Evolutionary conservation across 768 basidiomycete species (phyloP).

Genomic region (Podaxis sp.): DNA sequence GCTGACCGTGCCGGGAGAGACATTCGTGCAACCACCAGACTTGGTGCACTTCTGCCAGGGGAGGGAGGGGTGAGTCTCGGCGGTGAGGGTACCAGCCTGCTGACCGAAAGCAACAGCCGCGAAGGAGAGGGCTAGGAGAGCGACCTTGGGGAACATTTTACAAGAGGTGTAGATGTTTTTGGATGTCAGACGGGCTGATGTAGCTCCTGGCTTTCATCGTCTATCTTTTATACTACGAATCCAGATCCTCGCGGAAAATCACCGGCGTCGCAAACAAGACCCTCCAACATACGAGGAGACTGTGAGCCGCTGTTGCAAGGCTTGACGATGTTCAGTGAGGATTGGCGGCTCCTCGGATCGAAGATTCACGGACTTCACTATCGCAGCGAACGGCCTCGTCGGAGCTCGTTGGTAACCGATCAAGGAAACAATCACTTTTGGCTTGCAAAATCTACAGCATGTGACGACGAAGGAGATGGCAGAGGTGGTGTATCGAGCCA

Average conservation of each 20-base stretch:
- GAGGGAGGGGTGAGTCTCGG: conserved; percentile 44
- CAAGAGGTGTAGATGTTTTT: neutral
- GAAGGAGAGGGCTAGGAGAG: conserved; percentile 28
- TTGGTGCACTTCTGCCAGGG: conserved; percentile 36
- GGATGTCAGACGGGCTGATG: neutral
- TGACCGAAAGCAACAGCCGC: conserved; percentile 35
- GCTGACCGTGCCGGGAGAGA: conserved; percentile 27
- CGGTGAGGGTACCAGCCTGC: conserved; percentile 39
- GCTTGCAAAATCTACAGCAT: neutral
- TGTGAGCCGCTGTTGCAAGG: neutral
- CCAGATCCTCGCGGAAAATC: neutral
- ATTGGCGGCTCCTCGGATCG: neutral
- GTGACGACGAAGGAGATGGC: neutral
- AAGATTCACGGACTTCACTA: neutral
- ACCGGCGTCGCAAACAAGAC: neutral
- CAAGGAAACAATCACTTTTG: neutral
- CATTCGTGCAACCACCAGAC: conserved; percentile 30
- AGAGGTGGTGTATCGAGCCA: neutral
- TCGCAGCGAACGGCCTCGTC: neutral
- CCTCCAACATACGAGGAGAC: neutral
- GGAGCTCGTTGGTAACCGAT: neutral
- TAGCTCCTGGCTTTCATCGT: neutral
- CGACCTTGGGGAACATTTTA: conserved; percentile 10
- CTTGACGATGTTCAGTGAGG: neutral
- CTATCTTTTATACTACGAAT: neutral